A percentile compares a stretch with the other conserved stretches of the same genome.
These are phyloP conservation scores for Populus ilicifolia DNA, from an alignment of 345 rosid species.

Conservation along the genomic window DNA sequence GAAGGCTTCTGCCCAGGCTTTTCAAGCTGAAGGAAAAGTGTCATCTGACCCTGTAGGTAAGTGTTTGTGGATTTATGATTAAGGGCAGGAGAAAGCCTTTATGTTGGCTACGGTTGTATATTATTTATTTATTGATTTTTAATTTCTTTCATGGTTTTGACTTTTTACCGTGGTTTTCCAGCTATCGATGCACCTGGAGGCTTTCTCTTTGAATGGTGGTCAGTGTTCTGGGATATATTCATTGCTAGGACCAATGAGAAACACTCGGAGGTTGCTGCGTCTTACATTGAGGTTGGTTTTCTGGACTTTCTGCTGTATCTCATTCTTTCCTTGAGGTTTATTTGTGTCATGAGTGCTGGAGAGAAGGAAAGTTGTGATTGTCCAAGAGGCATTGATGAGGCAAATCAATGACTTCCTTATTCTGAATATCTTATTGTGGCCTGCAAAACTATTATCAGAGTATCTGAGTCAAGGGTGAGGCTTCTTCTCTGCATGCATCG, in stretches of 20 bases:
- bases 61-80: conserved; percentile 6
- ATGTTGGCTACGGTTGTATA: not conserved
- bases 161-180: conserved; percentile 33
- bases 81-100: not conserved
- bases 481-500: not conserved
- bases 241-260: conserved; percentile 98
- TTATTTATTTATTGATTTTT: not conserved
- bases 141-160: not conserved
- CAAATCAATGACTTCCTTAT: not conserved
- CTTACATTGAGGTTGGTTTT: conserved; percentile 79
- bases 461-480: not conserved
- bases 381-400: not conserved
- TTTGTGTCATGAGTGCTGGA: not conserved
- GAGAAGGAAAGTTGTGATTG: not conserved
- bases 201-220: conserved; percentile 99
- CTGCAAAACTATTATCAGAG: not conserved
- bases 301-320: not conserved
- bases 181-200: conserved; percentile 99
- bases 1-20: conserved; percentile 96
- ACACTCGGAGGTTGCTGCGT: conserved; percentile 98
- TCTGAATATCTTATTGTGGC: not conserved
- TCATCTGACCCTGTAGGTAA: conserved; percentile 97
- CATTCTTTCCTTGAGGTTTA: not conserved
- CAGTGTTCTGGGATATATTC: conserved; percentile 99
- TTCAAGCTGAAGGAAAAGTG: conserved; percentile 95